A percentile compares a stretch with the other conserved stretches of the same genome.
Evolutionary conservation across 2,329 filamentous ascomycete species (phyloP).

Genomic region (Orbilia blumenaviensis): DNA sequence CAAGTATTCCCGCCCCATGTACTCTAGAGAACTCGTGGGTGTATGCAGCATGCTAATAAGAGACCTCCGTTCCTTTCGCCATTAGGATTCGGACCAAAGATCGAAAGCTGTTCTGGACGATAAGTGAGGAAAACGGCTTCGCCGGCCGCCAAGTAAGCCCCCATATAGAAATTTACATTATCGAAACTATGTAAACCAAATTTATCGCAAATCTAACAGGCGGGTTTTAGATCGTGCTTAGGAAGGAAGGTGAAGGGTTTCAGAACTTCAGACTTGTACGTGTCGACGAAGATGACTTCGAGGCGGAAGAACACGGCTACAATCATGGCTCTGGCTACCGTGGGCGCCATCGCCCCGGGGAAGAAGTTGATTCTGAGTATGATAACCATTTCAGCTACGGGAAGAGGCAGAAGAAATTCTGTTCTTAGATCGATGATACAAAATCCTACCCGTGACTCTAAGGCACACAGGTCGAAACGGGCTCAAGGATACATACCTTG

Average conservation of each 20-base stretch:
- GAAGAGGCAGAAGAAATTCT: conserved; percentile 29
- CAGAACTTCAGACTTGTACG: not conserved
- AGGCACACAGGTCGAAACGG: too few species aligned
- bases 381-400: conserved; percentile 2
- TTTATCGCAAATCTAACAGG: too few species aligned
- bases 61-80: too few species aligned
- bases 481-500: too few species aligned
- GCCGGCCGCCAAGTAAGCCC: not conserved
- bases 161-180: too few species aligned
- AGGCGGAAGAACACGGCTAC: not conserved
- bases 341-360: not conserved
- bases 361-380: not conserved
- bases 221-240: not conserved
- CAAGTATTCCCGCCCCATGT: not conserved
- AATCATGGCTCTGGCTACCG: not conserved
- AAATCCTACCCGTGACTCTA: not conserved
- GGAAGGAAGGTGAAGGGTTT: not conserved
- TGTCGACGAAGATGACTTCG: not conserved
- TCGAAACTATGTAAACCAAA: too few species aligned
- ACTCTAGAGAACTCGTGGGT: too few species aligned
- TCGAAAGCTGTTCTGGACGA: not conserved
- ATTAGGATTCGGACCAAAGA: conserved; percentile 9
- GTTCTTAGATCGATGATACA: conserved; percentile 2
- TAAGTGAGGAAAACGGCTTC: not conserved
- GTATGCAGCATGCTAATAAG: too few species aligned